These are phyloP conservation scores for Pleurotus eryngii DNA, from an alignment of 768 basidiomycete genomes.

Conservation along the genomic window DNA sequence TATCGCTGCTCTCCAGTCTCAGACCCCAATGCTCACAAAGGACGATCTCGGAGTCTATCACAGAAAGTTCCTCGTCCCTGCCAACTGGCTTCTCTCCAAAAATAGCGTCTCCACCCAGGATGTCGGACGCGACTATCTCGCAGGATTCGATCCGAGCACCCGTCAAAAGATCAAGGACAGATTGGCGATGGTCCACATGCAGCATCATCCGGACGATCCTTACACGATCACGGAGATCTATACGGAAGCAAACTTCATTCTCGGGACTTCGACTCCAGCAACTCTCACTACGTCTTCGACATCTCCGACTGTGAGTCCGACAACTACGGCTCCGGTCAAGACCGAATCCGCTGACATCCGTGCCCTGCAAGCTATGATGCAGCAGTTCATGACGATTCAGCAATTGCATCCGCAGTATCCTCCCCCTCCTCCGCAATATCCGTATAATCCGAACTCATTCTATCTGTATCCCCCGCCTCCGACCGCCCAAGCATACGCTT, in stretches of 20 bases:
- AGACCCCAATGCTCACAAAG: constrained; percentile 12
- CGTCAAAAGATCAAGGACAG: constrained; percentile 8
- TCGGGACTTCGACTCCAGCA: constrained; percentile 9
- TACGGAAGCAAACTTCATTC: constrained; percentile 16
- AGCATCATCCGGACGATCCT: constrained; percentile 21
- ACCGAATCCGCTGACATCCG: constrained; percentile 6
- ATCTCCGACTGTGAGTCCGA: not conserved
- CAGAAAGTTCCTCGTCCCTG: constrained; percentile 15
- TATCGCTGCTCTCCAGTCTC: not conserved
- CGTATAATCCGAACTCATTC: not conserved
- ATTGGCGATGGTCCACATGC: constrained; percentile 18
- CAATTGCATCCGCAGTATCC: not conserved
- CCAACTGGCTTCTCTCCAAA: constrained; percentile 16
- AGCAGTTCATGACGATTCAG: not conserved
- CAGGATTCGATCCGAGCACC: constrained; percentile 11
- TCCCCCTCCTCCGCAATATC: not conserved
- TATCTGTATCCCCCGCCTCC: not conserved
- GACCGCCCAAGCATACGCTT: no score
- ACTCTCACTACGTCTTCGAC: constrained; percentile 18
- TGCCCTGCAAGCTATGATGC: not conserved
- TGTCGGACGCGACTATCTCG: constrained; percentile 17
- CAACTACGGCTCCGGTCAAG: constrained; percentile 16
- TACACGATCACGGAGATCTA: constrained; percentile 18
- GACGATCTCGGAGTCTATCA: constrained; percentile 17
- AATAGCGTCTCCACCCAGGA: constrained; percentile 15